phyloP scores from a whole-genome alignment of 306 rosid genomes.

The Dicorynia guianensis region DNA sequence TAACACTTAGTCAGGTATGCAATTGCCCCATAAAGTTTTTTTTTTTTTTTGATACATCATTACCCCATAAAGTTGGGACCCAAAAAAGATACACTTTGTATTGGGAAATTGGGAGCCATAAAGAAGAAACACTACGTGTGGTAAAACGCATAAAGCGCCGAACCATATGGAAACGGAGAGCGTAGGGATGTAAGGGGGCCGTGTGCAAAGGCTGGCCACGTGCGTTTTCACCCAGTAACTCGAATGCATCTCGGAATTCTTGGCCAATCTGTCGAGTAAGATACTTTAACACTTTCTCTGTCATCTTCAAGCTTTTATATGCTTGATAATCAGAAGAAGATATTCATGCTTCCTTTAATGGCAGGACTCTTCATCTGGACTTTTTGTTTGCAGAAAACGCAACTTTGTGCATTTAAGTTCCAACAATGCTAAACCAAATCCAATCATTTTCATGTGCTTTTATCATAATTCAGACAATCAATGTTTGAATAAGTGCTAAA shows the following conservation, averaged over 20 bases:
- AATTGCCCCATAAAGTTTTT: background rate
- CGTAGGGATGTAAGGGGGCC: background rate
- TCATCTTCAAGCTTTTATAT: conserved; percentile 9
- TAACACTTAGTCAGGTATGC: too few species aligned
- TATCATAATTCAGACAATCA: background rate
- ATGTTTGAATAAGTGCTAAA: background rate
- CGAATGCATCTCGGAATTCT: too few species aligned
- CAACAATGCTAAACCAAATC: background rate
- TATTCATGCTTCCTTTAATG: background rate
- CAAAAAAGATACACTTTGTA: background rate
- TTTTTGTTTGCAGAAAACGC: background rate
- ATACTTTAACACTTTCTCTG: conserved; percentile 7
- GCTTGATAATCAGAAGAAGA: background rate
- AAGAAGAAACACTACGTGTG: conserved; percentile 20
- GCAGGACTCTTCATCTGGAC: background rate
- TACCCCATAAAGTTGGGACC: background rate
- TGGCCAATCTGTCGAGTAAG: conserved; percentile 22
- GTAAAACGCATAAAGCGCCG: conserved; percentile 9
- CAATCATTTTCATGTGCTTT: background rate
- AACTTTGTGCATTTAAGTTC: background rate
- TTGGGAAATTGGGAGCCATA: conserved; percentile 14
- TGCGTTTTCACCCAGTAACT: conserved; percentile 21
- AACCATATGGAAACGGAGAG: background rate
- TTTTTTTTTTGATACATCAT: background rate
- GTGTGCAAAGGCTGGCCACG: conserved; percentile 39